A percentile compares a stretch with the other conserved stretches of the same genome.
Evolutionary conservation across 352 stramenopile genomes (phyloP).

Genomic region (Pythium sp.): DNA sequence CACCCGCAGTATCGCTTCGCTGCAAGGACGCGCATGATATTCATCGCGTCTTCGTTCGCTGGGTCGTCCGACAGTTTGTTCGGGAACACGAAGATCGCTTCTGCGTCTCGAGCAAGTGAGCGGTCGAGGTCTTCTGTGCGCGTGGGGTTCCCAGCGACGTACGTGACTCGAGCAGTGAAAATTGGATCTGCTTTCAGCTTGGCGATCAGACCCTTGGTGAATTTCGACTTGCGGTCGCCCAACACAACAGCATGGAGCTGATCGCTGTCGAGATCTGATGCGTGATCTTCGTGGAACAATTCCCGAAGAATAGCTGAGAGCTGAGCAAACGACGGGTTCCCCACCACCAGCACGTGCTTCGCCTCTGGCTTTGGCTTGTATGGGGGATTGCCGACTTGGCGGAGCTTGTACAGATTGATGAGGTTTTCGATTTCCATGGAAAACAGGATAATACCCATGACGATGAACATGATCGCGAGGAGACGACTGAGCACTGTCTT

Average conservation of each 20-base stretch:
- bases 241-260: slow-evolving; percentile 69
- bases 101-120: slow-evolving; percentile 44
- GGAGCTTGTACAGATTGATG: slow-evolving; percentile 80
- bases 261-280: slow-evolving; percentile 37
- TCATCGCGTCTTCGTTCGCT: slow-evolving; percentile 73
- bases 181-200: slow-evolving; percentile 78
- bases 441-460: slow-evolving; percentile 85
- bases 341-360: slow-evolving; percentile 77
- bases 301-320: slow-evolving; percentile 80
- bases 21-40: slow-evolving; percentile 82
- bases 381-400: slow-evolving; percentile 76
- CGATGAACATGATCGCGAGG: slow-evolving; percentile 87
- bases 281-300: slow-evolving; percentile 87
- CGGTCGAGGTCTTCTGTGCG: slow-evolving; percentile 73
- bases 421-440: slow-evolving; percentile 89
- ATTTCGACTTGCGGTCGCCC: slow-evolving; percentile 65
- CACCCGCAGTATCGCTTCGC: slow-evolving; percentile 74
- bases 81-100: slow-evolving; percentile 82
- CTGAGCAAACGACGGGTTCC: slow-evolving; percentile 82
- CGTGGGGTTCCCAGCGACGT: slow-evolving; percentile 73
- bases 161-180: slow-evolving; percentile 77
- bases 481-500: slow-evolving; percentile 81
- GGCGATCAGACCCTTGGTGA: slow-evolving; percentile 62
- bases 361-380: slow-evolving; percentile 66
- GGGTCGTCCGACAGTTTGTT: slow-evolving; percentile 77